Evolutionary conservation across 2,329 filamentous ascomycete genomes (phyloP).

Genomic region (Magnaporthiopsis rhizophila): DNA sequence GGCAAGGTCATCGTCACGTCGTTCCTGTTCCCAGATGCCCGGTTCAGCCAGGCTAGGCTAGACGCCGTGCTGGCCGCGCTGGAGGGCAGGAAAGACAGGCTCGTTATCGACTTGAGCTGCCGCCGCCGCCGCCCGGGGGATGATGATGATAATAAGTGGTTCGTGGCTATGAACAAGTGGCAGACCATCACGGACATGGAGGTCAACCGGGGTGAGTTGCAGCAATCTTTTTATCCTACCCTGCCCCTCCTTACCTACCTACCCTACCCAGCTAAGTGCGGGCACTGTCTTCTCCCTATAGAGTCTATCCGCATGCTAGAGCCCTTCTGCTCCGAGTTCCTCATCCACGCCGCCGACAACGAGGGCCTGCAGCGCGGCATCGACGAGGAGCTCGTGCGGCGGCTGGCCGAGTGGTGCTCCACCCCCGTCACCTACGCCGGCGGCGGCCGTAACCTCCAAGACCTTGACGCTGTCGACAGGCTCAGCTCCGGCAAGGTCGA

Average conservation of each 20-base stretch:
- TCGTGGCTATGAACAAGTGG: conserved; percentile 99
- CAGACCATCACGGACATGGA: conserved; percentile 97
- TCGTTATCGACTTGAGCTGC: conserved; percentile 94
- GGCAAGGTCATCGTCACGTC: conserved; percentile 97
- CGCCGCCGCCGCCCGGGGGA: conserved; percentile 35
- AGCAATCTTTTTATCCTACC: too few relatives aligned
- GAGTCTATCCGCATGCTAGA: conserved; percentile 75
- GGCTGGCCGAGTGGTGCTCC: conserved; percentile 74
- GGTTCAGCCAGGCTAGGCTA: conserved; percentile 71
- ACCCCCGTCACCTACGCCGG: conserved; percentile 96
- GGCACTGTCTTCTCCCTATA: conserved; percentile 24
- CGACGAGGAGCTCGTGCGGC: conserved; percentile 73
- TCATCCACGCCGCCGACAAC: conserved; percentile 95
- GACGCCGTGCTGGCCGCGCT: conserved; percentile 66
- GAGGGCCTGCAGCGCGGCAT: conserved; percentile 90
- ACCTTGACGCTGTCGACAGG: conserved; percentile 72
- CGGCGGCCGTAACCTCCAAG: conserved; percentile 74
- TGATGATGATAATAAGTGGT: conserved; percentile 66
- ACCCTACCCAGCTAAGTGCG: neutral
- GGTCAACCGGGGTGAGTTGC: conserved; percentile 64
- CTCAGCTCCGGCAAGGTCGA: conserved; percentile 79
- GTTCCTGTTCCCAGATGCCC: conserved; percentile 78
- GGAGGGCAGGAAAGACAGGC: conserved; percentile 64
- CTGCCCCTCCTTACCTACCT: too few relatives aligned
- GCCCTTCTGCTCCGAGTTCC: conserved; percentile 90